A percentile compares a stretch with the other conserved stretches of the same genome.
These are phyloP conservation scores for Mariannaea elegans DNA, from an alignment of 2,329 filamentous ascomycete genomes.

Conservation along the genomic window DNA sequence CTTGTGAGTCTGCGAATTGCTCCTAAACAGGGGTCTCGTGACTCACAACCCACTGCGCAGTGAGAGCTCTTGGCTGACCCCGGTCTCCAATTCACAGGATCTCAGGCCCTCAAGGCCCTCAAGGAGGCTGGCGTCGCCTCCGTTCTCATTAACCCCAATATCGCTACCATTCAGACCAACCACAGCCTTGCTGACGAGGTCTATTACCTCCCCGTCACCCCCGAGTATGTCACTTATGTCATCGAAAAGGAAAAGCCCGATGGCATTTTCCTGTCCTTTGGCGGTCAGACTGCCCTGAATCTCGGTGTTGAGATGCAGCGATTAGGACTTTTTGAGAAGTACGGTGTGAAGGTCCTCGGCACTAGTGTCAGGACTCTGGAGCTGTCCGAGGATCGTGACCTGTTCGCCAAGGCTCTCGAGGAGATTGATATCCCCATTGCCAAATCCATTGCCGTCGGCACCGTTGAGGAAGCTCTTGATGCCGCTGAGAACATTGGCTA, in stretches of 20 bases:
- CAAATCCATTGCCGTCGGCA: conserved; percentile 91
- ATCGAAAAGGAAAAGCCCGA: conserved; percentile 96
- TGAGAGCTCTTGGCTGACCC: conserved; percentile 31
- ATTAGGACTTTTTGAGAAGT: conserved; percentile 93
- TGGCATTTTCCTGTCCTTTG: conserved; percentile 96
- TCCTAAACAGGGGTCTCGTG: not conserved
- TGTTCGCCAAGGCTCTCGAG: conserved; percentile 94
- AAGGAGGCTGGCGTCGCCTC: conserved; percentile 94
- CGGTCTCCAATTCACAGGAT: conserved; percentile 65
- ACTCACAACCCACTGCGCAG: conserved; percentile 21
- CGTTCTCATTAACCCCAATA: conserved; percentile 97
- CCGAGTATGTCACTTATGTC: conserved; percentile 97
- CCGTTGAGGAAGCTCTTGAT: conserved; percentile 89
- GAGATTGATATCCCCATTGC: conserved; percentile 98
- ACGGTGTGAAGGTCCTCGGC: conserved; percentile 93
- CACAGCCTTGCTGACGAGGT: conserved; percentile 96
- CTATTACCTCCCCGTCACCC: conserved; percentile 97
- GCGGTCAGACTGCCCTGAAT: conserved; percentile 96
- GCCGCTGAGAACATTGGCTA: conserved; percentile 91
- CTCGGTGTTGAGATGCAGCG: conserved; percentile 97
- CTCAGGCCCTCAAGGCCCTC: conserved; percentile 94
- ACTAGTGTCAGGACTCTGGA: conserved; percentile 95
- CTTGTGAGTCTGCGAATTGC: not conserved
- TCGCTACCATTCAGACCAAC: conserved; percentile 97
- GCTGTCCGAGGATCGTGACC: conserved; percentile 93